Conservation (phyloP, 106 monocot genomes). For the Amphibolis antarctica region DNA sequence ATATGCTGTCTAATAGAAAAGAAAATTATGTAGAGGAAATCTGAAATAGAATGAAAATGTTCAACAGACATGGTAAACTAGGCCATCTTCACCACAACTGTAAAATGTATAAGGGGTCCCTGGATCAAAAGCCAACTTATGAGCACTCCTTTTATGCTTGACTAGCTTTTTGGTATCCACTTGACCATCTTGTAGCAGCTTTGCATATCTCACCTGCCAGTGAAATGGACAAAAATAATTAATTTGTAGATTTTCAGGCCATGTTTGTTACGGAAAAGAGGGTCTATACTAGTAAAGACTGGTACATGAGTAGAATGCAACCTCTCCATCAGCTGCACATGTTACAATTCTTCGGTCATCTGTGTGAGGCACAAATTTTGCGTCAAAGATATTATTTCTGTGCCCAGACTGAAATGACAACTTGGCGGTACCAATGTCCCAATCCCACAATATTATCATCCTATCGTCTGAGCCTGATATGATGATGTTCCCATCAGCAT, state of each 20-base stretch:
- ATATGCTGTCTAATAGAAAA: background rate
- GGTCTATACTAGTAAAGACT: too few species aligned
- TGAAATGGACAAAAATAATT: background rate
- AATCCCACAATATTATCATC: conserved; percentile 80
- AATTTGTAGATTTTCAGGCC: background rate
- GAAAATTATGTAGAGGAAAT: background rate
- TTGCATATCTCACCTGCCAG: conserved; percentile 58
- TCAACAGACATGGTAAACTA: conserved; percentile 19
- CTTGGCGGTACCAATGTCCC: conserved; percentile 48
- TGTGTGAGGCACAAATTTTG: conserved; percentile 67
- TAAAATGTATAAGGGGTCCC: conserved; percentile 71
- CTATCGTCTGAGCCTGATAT: conserved; percentile 89
- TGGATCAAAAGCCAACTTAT: conserved; percentile 71
- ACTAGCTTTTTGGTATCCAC: conserved; percentile 31
- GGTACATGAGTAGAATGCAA: conserved; percentile 5
- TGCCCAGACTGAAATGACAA: conserved; percentile 74
- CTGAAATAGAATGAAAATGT: background rate
- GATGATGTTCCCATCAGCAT: conserved; percentile 55
- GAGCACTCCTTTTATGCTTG: conserved; percentile 40
- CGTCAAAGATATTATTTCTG: conserved; percentile 72
- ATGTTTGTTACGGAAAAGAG: background rate
- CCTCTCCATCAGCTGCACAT: conserved; percentile 96
- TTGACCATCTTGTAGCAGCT: conserved; percentile 42
- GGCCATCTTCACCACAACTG: conserved; percentile 71
- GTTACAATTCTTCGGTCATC: conserved; percentile 62